Base-by-base conservation (phyloP, 768 basidiomycete species). In the Phanerochaete sordida region DNA sequence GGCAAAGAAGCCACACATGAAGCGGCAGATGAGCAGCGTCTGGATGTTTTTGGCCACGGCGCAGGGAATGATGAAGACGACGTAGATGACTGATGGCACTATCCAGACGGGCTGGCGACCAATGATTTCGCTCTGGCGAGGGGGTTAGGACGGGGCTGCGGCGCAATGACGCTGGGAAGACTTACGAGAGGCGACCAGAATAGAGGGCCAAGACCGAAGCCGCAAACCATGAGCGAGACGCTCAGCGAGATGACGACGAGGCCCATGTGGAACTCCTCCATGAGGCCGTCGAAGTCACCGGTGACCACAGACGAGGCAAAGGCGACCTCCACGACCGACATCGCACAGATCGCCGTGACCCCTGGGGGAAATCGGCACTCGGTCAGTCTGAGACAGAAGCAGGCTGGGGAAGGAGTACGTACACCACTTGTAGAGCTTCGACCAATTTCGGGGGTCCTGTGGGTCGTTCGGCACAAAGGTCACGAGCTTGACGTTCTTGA, bases 11-110 rank as follows among this genome's bases (percentile, higher is more conserved):
- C 79, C 79, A 49, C 74, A 75, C 52, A 79, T 62, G 67, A 77
- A 77, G 8, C 79, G 73, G 47, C 75, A 73, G 52, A 78, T 65
- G 27, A 81, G 66, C n/a, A 79, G 66, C 1, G 76, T 74, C 60
- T 70, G 70, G 57, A 77, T 75, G 65, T 77, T 78, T 11, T 68
- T 57, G 0, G 75, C 74, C 13, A 78, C 64, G 0, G 78, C 77
- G 57, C 74, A 74, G n/a, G 73, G 76, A 56, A 80, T 72, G 63
- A 74, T 75, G 69, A 76, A 76, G 52, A 78, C 68, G 13, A 74
- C 69, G 70, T 81, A 81, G 37, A 76, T 64, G 15, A 73, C 31
- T 59, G 73, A 72, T 2, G 81, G 75, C 35, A 73, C 63, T 53
- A 74, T 71, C 70, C 76, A 79, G 3, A 77, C 63, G 3, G 70